Conservation (phyloP, 2,329 filamentous ascomycete genomes). For the Epichloe uncinata region DNA sequence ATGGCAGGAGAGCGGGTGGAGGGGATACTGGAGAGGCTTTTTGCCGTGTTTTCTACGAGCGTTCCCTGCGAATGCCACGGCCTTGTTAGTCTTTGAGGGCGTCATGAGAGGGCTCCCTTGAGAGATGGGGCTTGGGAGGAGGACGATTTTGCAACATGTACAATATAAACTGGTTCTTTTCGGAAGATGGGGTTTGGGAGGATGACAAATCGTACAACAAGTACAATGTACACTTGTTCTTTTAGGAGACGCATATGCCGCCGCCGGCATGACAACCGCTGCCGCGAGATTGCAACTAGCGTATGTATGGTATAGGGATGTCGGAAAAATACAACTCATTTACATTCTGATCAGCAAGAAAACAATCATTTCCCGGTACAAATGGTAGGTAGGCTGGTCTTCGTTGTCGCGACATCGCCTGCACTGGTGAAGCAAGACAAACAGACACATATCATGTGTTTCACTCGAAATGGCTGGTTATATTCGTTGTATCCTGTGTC, state of each 20-base stretch:
- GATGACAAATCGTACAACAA: not conserved
- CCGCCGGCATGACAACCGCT: not conserved
- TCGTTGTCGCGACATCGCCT: not conserved
- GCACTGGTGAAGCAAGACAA: not conserved
- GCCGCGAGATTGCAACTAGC: not conserved
- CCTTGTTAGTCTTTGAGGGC: constrained; percentile 83
- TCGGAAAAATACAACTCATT: too few species aligned
- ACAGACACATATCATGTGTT: not conserved
- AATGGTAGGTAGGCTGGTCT: too few species aligned
- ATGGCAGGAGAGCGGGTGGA: constrained; percentile 61
- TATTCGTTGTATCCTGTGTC: constrained; percentile 11
- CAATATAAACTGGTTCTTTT: not conserved
- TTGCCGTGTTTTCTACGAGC: constrained; percentile 85
- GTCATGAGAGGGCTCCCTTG: constrained; percentile 56
- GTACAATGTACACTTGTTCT: not conserved
- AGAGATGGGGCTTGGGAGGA: not conserved
- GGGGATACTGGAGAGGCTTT: constrained; percentile 88
- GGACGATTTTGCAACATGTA: not conserved
- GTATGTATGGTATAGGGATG: not conserved
- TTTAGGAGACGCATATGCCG: not conserved
- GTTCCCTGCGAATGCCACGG: constrained; percentile 92
- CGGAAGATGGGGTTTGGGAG: not conserved
- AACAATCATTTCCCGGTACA: too few species aligned
- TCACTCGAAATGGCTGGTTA: constrained; percentile 15
- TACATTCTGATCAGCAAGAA: too few species aligned